phyloP scores from a whole-genome alignment of 805 yeast genomes.

The Candida vartiovaarae region DNA sequence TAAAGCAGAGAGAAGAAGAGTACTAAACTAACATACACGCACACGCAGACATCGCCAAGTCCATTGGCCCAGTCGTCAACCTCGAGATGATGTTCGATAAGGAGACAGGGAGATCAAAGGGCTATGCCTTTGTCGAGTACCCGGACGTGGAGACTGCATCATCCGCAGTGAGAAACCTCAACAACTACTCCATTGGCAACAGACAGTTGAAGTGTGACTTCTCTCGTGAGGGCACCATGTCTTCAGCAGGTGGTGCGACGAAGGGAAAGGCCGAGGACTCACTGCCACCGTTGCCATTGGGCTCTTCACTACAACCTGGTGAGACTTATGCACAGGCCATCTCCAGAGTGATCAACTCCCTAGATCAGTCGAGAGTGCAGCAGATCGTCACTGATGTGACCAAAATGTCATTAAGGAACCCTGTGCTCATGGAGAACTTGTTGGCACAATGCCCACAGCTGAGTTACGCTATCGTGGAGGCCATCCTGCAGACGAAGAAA shows the following conservation, averaged over 20 bases:
- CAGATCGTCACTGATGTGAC: conserved; percentile 52
- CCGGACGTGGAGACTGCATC: conserved; percentile 75
- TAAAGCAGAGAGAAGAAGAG: not conserved
- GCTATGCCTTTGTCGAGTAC: conserved; percentile 83
- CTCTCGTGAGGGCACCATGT: conserved; percentile 41
- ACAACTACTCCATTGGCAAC: conserved; percentile 68
- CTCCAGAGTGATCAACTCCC: conserved; percentile 36
- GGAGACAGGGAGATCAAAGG: conserved; percentile 84
- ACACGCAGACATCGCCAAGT: conserved; percentile 56
- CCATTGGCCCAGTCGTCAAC: conserved; percentile 82
- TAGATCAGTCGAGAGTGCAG: conserved; percentile 41
- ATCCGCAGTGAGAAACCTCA: conserved; percentile 83
- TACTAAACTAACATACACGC: not conserved
- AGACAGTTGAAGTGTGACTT: conserved; percentile 70
- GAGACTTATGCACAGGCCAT: conserved; percentile 32
- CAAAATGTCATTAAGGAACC: conserved; percentile 48
- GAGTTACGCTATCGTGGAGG: conserved; percentile 74
- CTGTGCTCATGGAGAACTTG: conserved; percentile 50
- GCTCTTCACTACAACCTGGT: conserved; percentile 33
- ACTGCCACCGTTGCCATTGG: conserved; percentile 50
- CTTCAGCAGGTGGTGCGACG: conserved; percentile 1
- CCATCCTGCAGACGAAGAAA: conserved; percentile 33
- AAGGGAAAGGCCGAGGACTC: conserved; percentile 10
- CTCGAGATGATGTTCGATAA: conserved; percentile 78
- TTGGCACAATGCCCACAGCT: conserved; percentile 74